Base-by-base conservation (phyloP, 345 rosid genomes). In the Geranium brycei region DNA sequence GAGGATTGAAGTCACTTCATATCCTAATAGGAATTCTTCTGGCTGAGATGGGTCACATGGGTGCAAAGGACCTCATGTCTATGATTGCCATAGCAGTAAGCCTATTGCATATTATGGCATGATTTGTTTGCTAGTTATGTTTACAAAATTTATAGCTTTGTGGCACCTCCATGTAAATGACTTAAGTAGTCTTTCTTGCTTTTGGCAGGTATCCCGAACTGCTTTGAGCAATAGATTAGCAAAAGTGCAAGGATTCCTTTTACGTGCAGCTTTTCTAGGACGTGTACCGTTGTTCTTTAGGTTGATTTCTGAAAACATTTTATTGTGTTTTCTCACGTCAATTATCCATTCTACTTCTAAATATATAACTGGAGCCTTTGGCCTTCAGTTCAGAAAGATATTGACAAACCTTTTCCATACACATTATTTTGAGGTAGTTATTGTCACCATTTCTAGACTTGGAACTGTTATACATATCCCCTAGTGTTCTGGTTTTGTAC, bases 181-280 rank as follows among this genome's bases (percentile, higher is more conserved):
- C 28, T 58, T 58, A 12, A 18, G 61, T 23, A 59, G 31, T 14
- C 60, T 56, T 13, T 16, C 41, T 62, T 65, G 13, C 57, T 61
- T 64, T 77, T 67, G 76, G 64, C 87, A 93, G 99, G 89, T 91
- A 59, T 75, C 87, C 63, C 86, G 87, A 77, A 88, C 99, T 63
- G 78, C 87, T 77, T 75, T 88, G 84, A 86, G 92, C 87, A 91
- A 93, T 72, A 81, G 97, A 79, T 77, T 91, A 70, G 99, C 99
- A 19, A 93, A 91, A 88, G 95, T 93, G 62, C 97, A 91, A 76
- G 99, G 99, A 71, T 93, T 91, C 78, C 78, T 93, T 58, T 91
- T 93, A 67, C 97, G 91, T 53, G 92, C 99, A 58, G 97, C 97
- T 60, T 93, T 93, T 78, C 91, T 93, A 75, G 80, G 82, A 70